Conservation (phyloP, 2,329 filamentous ascomycete genomes). For the Pseudogymnoascus sp. region DNA sequence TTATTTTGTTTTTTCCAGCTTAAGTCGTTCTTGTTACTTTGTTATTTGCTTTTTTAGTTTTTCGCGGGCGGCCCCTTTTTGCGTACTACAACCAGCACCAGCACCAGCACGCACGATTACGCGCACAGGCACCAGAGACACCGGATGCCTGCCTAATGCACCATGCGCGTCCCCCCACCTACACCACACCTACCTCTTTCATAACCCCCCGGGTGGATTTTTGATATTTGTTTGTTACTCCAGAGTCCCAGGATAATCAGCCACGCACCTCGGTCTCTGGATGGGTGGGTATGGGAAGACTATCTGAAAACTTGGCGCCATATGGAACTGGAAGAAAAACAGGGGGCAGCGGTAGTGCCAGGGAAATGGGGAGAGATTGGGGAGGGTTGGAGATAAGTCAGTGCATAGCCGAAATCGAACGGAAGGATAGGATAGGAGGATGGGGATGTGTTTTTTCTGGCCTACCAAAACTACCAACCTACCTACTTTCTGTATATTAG, state of each 20-base stretch:
- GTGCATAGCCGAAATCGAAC: background rate
- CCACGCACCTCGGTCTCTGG: background rate
- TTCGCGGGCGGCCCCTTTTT: background rate
- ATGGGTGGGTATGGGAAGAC: background rate
- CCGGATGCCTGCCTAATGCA: background rate
- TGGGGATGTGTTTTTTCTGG: background rate
- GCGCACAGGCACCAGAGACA: background rate
- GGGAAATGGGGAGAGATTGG: background rate
- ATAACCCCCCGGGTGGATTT: background rate
- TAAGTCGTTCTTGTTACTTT: background rate
- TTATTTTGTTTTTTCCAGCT: background rate
- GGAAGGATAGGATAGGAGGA: background rate
- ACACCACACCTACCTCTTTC: background rate
- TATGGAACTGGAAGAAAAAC: background rate
- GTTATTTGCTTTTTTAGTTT: background rate
- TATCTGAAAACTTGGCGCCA: background rate
- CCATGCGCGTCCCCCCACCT: background rate
- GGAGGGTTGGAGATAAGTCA: background rate
- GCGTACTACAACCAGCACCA: background rate
- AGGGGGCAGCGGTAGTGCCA: too few relatives aligned
- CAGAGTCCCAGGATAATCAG: background rate
- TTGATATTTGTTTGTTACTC: background rate
- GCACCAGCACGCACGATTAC: background rate
- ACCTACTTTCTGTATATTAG: conserved; percentile 3
- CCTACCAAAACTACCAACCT: background rate